Conservation (phyloP, 306 rosid genomes). For the Pterocarpus santalinus region DNA sequence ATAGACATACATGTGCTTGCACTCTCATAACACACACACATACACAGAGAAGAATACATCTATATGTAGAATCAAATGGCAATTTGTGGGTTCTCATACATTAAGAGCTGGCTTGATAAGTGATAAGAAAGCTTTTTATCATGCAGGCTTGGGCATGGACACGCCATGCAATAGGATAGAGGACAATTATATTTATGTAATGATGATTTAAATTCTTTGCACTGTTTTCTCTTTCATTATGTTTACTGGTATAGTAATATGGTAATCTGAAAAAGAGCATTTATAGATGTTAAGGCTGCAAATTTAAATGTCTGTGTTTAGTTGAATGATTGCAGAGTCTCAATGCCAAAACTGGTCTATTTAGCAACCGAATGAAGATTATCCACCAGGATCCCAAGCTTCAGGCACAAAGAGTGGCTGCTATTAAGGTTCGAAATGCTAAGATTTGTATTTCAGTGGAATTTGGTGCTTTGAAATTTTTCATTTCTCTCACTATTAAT, state of each 20-base stretch:
- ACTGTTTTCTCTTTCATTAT: slow-evolving; percentile 2
- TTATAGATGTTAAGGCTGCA: slow-evolving; percentile 44
- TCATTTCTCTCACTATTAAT: slow-evolving; percentile 3
- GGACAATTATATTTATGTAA: slow-evolving; percentile 12
- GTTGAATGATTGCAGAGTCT: slow-evolving; percentile 96
- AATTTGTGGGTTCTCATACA: neutral
- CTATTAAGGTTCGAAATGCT: slow-evolving; percentile 80
- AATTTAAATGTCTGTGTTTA: slow-evolving; percentile 74
- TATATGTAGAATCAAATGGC: neutral
- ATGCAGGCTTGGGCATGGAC: neutral
- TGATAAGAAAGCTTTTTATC: slow-evolving; percentile 6
- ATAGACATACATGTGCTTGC: neutral
- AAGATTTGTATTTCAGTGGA: slow-evolving; percentile 24
- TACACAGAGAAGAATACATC: neutral
- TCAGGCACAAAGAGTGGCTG: slow-evolving; percentile 92
- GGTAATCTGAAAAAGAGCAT: slow-evolving; percentile 10
- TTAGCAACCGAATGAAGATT: slow-evolving; percentile 98
- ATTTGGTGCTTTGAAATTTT: neutral
- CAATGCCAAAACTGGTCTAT: slow-evolving; percentile 94
- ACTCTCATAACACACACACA: neutral
- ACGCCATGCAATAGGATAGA: neutral
- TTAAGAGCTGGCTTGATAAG: neutral
- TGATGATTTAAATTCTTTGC: slow-evolving; percentile 24
- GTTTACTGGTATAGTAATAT: slow-evolving; percentile 10
- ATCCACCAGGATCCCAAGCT: slow-evolving; percentile 90